These are phyloP conservation scores for Eucalyptus leucophloia DNA, from an alignment of 345 rosid genomes.

Conservation along the genomic window DNA sequence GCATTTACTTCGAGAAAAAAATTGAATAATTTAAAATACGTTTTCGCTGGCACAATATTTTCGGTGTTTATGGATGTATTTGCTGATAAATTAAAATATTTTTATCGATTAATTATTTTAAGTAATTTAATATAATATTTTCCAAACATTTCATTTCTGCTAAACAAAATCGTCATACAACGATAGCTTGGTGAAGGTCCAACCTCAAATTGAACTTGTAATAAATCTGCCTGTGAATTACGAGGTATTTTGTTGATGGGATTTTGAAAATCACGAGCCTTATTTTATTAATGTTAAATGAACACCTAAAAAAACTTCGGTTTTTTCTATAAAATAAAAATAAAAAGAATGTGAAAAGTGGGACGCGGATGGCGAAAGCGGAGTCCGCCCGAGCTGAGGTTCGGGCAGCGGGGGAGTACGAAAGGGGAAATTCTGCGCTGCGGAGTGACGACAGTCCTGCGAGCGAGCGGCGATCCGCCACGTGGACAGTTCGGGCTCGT, in stretches of 20 bases:
- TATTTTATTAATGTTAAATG: not conserved
- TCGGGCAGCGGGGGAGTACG: not conserved
- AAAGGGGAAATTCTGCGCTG: not conserved
- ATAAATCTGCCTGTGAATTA: not conserved
- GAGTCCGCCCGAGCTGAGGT: not conserved
- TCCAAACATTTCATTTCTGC: accelerated
- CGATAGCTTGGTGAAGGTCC: not conserved
- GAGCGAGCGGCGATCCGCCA: not conserved
- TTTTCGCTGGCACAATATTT: no score
- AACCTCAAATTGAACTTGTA: not conserved
- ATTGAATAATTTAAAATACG: no score
- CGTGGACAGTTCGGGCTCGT: not conserved
- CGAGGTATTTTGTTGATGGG: not conserved
- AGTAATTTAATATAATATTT: no score
- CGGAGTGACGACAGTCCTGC: not conserved
- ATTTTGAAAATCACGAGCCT: not conserved
- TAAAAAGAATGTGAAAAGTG: not conserved
- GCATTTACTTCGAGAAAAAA: not conserved
- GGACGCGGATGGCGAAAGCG: not conserved
- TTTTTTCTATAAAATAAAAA: not conserved
- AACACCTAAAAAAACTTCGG: not conserved
- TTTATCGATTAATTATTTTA: no score
- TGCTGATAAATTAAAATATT: no score
- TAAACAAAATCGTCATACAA: no score
- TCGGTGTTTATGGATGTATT: no score